These are phyloP conservation scores for Penicillium sclerotiorum DNA, from an alignment of 2,329 filamentous ascomycete species.

Conservation along the genomic window DNA sequence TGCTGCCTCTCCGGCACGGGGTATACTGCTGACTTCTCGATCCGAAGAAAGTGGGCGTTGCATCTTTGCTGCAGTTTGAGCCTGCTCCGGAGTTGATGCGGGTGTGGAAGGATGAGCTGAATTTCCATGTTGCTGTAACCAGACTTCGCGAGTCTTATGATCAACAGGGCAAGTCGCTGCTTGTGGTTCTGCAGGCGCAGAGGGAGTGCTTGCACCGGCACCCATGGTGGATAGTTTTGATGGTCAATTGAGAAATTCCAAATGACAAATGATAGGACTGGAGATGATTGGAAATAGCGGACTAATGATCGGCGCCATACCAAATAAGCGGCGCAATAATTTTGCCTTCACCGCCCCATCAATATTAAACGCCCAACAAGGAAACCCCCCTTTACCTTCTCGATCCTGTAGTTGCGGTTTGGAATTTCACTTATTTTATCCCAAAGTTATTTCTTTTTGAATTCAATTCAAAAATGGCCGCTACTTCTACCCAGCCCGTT, in stretches of 20 bases:
- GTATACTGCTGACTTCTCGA: constrained; percentile 79
- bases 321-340: constrained; percentile 21
- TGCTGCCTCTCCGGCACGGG: constrained; percentile 55
- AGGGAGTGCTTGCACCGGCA: constrained; percentile 40
- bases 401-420: constrained; percentile 2
- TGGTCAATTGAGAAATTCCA: background rate
- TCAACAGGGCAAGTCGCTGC: constrained; percentile 77
- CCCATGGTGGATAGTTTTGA: constrained; percentile 31
- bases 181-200: constrained; percentile 27
- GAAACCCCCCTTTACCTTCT: constrained; percentile 17
- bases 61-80: constrained; percentile 28
- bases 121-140: constrained; percentile 64
- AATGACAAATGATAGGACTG: constrained; percentile 13
- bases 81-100: constrained; percentile 29
- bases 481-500: constrained; percentile 53
- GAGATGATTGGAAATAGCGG: constrained; percentile 16
- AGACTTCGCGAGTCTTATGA: constrained; percentile 82
- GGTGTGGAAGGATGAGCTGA: constrained; percentile 38
- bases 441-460: background rate
- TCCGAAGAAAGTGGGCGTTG: constrained; percentile 61
- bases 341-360: constrained; percentile 27
- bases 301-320: constrained; percentile 20
- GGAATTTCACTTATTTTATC: too few relatives aligned
- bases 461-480: constrained; percentile 30
- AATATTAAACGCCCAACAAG: constrained; percentile 15